phyloP scores from a whole-genome alignment of 2,329 filamentous ascomycete genomes.

The Claviceps quebecensis region DNA sequence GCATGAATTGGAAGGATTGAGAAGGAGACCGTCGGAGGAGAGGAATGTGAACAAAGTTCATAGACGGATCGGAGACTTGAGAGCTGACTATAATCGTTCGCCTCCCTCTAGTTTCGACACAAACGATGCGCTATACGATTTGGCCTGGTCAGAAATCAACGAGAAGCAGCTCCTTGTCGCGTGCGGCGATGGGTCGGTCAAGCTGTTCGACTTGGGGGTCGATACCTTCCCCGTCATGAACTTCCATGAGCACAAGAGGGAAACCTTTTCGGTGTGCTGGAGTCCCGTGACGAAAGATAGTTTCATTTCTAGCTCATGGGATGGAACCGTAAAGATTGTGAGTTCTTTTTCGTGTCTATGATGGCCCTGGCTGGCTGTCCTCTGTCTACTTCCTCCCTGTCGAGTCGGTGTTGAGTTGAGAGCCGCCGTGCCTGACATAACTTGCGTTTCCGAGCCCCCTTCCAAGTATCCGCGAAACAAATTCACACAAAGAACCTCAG shows the following conservation, averaged over 20 bases:
- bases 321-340: slow-evolving; percentile 84
- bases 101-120: slow-evolving; percentile 65
- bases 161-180: slow-evolving; percentile 86
- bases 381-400: too few relatives aligned
- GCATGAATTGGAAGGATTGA: too few relatives aligned
- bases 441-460: too few relatives aligned
- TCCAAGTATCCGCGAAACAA: too few relatives aligned
- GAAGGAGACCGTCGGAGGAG: neutral
- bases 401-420: neutral
- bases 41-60: neutral
- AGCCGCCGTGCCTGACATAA: neutral
- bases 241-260: slow-evolving; percentile 85
- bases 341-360: slow-evolving; percentile 8
- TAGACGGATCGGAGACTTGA: too few relatives aligned
- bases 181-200: slow-evolving; percentile 85
- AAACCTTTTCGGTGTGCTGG: slow-evolving; percentile 88
- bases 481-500: too few relatives aligned
- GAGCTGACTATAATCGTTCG: neutral
- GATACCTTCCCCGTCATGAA: slow-evolving; percentile 77
- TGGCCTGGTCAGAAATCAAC: slow-evolving; percentile 90
- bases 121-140: slow-evolving; percentile 90
- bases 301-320: slow-evolving; percentile 88
- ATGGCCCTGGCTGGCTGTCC: too few relatives aligned
- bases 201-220: slow-evolving; percentile 77
- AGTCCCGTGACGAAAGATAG: slow-evolving; percentile 81